Evolutionary conservation across 2,329 filamentous ascomycete species (phyloP), one percentile per base, ranked within the genome.

Genomic region (Neofusicoccum umdonicola): DNA sequence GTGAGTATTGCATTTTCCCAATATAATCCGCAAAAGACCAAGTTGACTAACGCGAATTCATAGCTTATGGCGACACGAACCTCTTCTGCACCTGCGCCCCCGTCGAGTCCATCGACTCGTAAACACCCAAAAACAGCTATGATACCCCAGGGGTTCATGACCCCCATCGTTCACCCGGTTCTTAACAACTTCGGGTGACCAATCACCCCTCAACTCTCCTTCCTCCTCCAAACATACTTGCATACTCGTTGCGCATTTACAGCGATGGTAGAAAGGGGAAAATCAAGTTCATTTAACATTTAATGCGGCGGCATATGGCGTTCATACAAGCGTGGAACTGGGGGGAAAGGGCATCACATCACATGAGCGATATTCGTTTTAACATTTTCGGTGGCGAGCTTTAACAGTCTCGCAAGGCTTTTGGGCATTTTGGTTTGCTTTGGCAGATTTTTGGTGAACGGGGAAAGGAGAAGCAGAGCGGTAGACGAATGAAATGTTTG

Each of bases 81-180:
- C 86, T 97, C 67, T 97, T 97, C 85, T 97, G 93, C 83, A 96
- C 92, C 9, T 97, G 93, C 77, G 90, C 91, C 44, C 92, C 93
- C 0, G 91, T 96, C 7, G 90, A 92, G 58, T 37, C 58, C 6
- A 70, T 69, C 27, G 27, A 31, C 9, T n/a, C 41, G 7, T 37
- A 27, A 27, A 37, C 34, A 47, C 12, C 15, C 5, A 31, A 15
- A 9, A 44, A 58, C 9, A 58, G 56, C 44, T 60, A 60, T 47
- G 56, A 60, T 60, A 60, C 56, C 56, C 56, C 52, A 42, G 39
- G 39, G 52, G 22, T 35, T 19, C 9, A 17, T 34, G 5, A 8
- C 19, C 31, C 35, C 19, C 39, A 17, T 47, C 31, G 7, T 34
- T 37, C 42, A 35, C 41, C 44, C 31, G 42, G 56, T 44, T 60